phyloP scores from a whole-genome alignment of 2,329 filamentous ascomycete species.

The Alternaria ethzedia region DNA sequence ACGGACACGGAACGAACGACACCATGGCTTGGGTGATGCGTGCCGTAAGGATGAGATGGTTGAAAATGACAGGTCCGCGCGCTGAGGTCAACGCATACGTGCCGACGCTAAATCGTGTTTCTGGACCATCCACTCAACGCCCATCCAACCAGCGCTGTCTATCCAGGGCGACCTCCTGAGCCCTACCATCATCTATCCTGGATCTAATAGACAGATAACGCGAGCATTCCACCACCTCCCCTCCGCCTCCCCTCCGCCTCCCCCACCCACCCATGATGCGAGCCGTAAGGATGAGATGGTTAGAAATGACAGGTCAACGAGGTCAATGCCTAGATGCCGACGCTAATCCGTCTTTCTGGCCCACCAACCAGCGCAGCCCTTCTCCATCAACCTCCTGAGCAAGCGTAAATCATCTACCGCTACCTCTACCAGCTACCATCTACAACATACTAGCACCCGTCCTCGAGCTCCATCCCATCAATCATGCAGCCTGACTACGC shows the following conservation, averaged over 20 bases:
- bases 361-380: not conserved
- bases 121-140: conserved; percentile 7
- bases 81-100: conserved; percentile 20
- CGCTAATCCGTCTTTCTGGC: conserved; percentile 17
- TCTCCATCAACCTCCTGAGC: conserved; percentile 19
- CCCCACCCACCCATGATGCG: conserved; percentile 11
- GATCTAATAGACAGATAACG: no score
- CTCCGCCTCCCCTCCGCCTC: no score
- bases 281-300: conserved; percentile 25
- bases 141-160: conserved; percentile 2
- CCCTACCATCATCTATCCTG: no score
- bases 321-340: conserved; percentile 20
- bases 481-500: not conserved
- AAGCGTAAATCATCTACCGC: not conserved
- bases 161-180: not conserved
- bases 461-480: not conserved
- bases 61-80: conserved; percentile 22
- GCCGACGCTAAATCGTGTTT: conserved; percentile 19
- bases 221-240: no score
- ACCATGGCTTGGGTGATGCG: conserved; percentile 31
- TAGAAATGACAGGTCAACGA: conserved; percentile 24
- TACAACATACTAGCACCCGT: not conserved
- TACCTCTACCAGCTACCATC: not conserved
- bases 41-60: conserved; percentile 26
- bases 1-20: conserved; percentile 29